phyloP scores from a whole-genome alignment of 2,329 filamentous ascomycete genomes.

The Pestalotiopsis sp. region DNA sequence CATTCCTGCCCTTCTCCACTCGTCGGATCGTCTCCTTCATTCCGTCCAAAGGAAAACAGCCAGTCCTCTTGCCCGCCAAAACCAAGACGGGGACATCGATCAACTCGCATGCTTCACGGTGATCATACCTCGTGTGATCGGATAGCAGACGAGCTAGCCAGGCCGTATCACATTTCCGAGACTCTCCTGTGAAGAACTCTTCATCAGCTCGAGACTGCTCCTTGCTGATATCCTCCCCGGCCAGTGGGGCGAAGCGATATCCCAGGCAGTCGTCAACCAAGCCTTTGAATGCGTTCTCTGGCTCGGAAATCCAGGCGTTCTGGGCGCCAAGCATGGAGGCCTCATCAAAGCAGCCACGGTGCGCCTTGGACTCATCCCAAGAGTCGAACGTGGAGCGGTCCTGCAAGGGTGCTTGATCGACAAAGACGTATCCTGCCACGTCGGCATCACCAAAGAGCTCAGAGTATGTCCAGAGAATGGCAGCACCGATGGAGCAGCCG shows the following conservation, averaged over 20 bases:
- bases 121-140: slow-evolving; percentile 44
- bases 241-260: slow-evolving; percentile 32
- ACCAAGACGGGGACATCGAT: slow-evolving; percentile 37
- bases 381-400: slow-evolving; percentile 33
- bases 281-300: slow-evolving; percentile 32
- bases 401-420: slow-evolving; percentile 44
- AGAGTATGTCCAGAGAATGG: slow-evolving; percentile 41
- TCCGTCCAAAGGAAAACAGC: slow-evolving; percentile 41
- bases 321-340: slow-evolving; percentile 40
- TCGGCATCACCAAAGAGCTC: slow-evolving; percentile 38
- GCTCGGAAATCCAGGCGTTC: slow-evolving; percentile 51
- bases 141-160: slow-evolving; percentile 41
- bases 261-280: slow-evolving; percentile 39
- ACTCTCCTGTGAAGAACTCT: slow-evolving; percentile 37
- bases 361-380: slow-evolving; percentile 35
- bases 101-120: slow-evolving; percentile 40
- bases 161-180: slow-evolving; percentile 34
- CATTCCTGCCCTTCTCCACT: slow-evolving; percentile 23
- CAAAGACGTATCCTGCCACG: slow-evolving; percentile 38
- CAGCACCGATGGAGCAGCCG: slow-evolving; percentile 43
- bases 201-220: slow-evolving; percentile 31
- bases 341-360: slow-evolving; percentile 41
- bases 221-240: slow-evolving; percentile 23
- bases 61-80: slow-evolving; percentile 37
- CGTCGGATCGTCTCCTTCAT: slow-evolving; percentile 37